Evolutionary conservation across 345 rosid genomes (phyloP), one percentile per base, ranked within the genome.

Genomic region (Lepidium aucheri): DNA sequence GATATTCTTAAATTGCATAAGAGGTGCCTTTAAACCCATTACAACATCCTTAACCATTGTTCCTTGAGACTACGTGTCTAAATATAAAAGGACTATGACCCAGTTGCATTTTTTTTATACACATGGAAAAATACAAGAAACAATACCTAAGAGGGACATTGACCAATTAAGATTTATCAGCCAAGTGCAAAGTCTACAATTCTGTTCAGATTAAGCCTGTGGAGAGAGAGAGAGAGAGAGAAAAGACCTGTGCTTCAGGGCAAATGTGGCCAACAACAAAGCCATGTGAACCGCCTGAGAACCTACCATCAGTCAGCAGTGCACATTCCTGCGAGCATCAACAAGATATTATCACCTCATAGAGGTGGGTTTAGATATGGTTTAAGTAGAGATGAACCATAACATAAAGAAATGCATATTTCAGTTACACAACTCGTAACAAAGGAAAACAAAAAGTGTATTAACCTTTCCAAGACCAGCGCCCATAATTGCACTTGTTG

Each of bases 401-500:
- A 63, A 20, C 35, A 63, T 47, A 41, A 18, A 44, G 16, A 38
- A 22, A 28, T 52, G 18, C 28, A 42, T 9, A 2, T 43, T 50
- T 50, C 59, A 60, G 47, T 9, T 9, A 66, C 24, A 38, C 20
- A 38, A 5, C 8, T 15, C 6, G 6, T 47, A 18, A 20, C 12
- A 49, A 47, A n/a, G 5, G 22, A 3, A 40, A 61, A 43, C 17
- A 10, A 22, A 22, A 14, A 0, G 32, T 13, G 34, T 13, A 3
- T 20, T 28, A 76, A 93, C 98, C 98, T 94, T 94, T 47, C 99
- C 99, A 64, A 94, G 97, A 69, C 97, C 97, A 13, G 99, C 96
- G 55, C 97, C 99, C 96, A 88, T 94, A 45, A 94, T 94, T 33
- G 90, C 99, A 83, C 99, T 94, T 35, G 99, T 94, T 33, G 99